Conservation (phyloP, 352 stramenopile genomes). For the Thalassiosira exigua region DNA sequence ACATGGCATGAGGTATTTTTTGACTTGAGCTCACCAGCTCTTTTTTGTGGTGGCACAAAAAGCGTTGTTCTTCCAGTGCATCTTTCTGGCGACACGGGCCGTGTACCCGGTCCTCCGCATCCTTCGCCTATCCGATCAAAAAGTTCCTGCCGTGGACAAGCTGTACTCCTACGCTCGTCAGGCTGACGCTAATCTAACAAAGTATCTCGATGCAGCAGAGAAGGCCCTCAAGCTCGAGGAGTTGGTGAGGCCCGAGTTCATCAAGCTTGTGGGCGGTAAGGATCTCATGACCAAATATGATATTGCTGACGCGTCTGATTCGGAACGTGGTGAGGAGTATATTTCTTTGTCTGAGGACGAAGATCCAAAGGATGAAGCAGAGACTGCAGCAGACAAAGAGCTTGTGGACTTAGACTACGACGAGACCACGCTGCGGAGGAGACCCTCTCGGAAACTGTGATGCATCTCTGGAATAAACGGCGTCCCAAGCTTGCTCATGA, state of each 20-base stretch:
- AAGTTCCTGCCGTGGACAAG: constrained; percentile 29
- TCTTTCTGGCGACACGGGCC: neutral
- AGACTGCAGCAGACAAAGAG: too few species aligned
- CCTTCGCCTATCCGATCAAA: constrained; percentile 6
- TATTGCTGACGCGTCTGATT: too few species aligned
- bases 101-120: constrained; percentile 17
- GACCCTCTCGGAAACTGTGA: neutral
- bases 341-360: neutral
- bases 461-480: constrained; percentile 2
- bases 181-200: constrained; percentile 3
- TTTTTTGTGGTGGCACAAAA: neutral
- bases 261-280: too few species aligned
- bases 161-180: constrained; percentile 20
- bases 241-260: too few species aligned
- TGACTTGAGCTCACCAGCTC: neutral
- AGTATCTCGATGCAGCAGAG: neutral
- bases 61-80: neutral
- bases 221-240: too few species aligned
- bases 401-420: too few species aligned
- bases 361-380: too few species aligned
- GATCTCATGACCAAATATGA: too few species aligned
- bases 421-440: too few species aligned
- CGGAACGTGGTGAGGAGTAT: too few species aligned
- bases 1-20: neutral
- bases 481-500: constrained; percentile 13